A percentile compares a stretch with the other conserved stretches of the same genome.
Conservation (phyloP, 352 stramenopile genomes). For the Globisporangium cederbergense region DNA sequence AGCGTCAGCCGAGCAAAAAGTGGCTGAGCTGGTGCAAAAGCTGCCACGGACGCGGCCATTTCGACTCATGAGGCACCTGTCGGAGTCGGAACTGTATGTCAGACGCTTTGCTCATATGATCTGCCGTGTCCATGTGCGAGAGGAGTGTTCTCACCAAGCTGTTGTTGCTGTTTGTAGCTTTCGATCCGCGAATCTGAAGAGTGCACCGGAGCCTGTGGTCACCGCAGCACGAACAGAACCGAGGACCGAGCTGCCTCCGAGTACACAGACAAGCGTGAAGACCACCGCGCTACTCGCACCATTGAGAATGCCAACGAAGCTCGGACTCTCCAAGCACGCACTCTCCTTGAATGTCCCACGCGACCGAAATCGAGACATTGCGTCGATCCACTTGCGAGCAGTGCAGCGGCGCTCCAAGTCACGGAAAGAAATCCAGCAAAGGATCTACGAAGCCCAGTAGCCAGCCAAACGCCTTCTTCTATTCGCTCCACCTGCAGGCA, state of each 20-base stretch:
- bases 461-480: not conserved
- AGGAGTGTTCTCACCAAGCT: not conserved
- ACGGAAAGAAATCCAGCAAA: constrained; percentile 25
- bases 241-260: not conserved
- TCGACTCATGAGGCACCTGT: constrained; percentile 31
- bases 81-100: constrained; percentile 34
- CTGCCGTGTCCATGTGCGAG: not conserved
- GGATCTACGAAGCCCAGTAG: constrained; percentile 27
- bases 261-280: not conserved
- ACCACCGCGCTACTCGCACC: constrained; percentile 8
- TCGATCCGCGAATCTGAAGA: not conserved
- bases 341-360: constrained; percentile 19
- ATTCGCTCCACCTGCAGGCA: not conserved
- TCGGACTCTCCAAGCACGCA: not conserved
- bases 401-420: constrained; percentile 51
- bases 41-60: constrained; percentile 14
- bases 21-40: not conserved
- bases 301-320: constrained; percentile 11
- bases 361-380: constrained; percentile 69
- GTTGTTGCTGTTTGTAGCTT: not conserved
- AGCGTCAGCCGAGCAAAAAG: not conserved
- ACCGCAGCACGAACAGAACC: not conserved
- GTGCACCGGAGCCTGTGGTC: not conserved
- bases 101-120: not conserved
- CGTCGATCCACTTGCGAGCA: constrained; percentile 46